A percentile compares a stretch with the other conserved stretches of the same genome.
Evolutionary conservation across 306 rosid species (phyloP).

Genomic region (Quillaja saponaria): DNA sequence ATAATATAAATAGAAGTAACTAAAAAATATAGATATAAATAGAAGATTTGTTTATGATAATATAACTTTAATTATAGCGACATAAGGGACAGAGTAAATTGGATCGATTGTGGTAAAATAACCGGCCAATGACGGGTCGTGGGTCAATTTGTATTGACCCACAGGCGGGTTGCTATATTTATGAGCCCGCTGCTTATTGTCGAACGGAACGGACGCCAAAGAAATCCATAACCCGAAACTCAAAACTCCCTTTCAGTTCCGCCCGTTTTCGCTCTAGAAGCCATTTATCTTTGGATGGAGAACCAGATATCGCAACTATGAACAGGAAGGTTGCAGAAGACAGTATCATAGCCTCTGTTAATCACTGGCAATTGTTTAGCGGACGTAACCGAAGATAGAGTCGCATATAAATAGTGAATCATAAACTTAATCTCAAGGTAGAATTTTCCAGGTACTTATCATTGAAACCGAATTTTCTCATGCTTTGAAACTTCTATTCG

Average conservation of each 20-base stretch:
- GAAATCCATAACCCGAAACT: constrained; percentile 16
- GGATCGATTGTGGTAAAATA: no score
- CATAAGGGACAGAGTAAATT: no score
- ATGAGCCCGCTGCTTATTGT: no score
- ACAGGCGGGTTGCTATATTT: no score
- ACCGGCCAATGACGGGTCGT: no score
- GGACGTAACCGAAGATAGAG: neutral
- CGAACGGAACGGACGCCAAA: no score
- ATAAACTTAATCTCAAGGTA: no score
- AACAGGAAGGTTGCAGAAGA: constrained; percentile 2
- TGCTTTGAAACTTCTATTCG: neutral
- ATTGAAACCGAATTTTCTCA: neutral
- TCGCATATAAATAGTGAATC: neutral
- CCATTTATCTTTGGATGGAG: constrained; percentile 10
- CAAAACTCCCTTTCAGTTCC: constrained; percentile 28
- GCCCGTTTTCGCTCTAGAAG: neutral
- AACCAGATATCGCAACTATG: neutral
- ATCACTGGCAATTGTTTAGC: neutral
- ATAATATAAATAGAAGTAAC: no score
- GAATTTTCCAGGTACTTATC: constrained; percentile 26
- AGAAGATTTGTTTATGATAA: no score
- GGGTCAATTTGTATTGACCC: no score
- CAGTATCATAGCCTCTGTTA: neutral
- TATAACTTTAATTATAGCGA: no score
- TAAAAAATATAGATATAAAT: no score